Evolutionary conservation across 441 rosid genomes (phyloP).

Genomic region (Eruca vesicaria): DNA sequence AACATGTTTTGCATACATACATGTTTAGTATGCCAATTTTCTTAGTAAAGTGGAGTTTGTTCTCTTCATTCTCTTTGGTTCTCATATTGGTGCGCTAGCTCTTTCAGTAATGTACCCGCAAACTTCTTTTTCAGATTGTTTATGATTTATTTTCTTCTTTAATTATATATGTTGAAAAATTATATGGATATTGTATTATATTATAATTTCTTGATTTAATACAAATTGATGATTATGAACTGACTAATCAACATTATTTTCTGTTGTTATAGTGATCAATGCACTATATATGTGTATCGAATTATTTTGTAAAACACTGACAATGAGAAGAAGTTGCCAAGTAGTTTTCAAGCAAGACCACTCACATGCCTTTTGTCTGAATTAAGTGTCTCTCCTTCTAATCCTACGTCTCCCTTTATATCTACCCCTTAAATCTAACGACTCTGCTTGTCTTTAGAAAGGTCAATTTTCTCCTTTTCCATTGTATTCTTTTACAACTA

Average conservation of each 20-base stretch:
- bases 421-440: conserved; percentile 17
- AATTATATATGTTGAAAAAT: background rate
- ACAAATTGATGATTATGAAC: background rate
- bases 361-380: conserved; percentile 34
- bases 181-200: background rate
- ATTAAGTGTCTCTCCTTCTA: background rate
- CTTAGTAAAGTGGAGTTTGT: too few species aligned
- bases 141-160: background rate
- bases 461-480: background rate
- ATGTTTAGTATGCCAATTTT: too few species aligned
- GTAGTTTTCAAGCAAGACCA: conserved; percentile 32
- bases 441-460: background rate
- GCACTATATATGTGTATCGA: background rate
- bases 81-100: too few species aligned
- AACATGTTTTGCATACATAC: too few species aligned
- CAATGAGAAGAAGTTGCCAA: conserved; percentile 15
- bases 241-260: background rate
- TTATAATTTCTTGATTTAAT: background rate
- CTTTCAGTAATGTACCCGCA: too few species aligned
- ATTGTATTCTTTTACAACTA: background rate
- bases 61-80: too few species aligned
- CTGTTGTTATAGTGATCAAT: background rate
- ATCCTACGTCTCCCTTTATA: conserved; percentile 1
- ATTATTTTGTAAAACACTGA: background rate
- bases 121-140: background rate